Conservation (phyloP, 2,329 filamentous ascomycete genomes). For the Aspergillus quadricinctus region DNA sequence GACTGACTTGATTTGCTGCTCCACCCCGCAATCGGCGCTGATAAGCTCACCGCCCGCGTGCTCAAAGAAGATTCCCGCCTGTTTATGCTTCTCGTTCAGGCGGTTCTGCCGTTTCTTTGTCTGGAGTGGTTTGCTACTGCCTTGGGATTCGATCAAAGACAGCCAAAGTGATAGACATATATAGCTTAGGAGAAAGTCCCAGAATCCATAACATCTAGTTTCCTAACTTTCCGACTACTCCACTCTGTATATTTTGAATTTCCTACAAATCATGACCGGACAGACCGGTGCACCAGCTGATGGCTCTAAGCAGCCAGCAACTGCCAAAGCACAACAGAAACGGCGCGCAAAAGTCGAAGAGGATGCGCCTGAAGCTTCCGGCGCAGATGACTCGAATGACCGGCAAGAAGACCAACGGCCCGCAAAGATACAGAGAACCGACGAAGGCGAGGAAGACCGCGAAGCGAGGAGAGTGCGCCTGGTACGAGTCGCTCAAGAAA, state of each 20-base stretch:
- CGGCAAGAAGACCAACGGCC: background rate
- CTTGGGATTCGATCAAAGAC: background rate
- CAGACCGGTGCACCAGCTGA: background rate
- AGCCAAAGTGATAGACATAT: background rate
- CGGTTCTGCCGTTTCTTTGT: background rate
- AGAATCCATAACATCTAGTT: background rate
- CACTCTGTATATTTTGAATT: background rate
- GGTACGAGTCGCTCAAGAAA: slow-evolving; percentile 46
- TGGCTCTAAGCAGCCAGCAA: background rate
- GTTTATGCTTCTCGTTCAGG: background rate
- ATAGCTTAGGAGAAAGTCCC: background rate
- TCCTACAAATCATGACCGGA: background rate
- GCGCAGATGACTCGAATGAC: background rate
- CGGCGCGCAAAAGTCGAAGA: background rate
- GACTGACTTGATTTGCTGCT: background rate
- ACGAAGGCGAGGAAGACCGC: background rate
- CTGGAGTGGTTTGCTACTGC: background rate
- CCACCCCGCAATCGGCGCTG: slow-evolving; percentile 19
- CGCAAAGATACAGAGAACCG: background rate
- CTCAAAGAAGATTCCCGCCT: background rate
- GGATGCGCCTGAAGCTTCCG: background rate
- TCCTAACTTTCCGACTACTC: background rate
- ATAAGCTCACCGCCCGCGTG: slow-evolving; percentile 26
- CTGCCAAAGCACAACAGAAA: background rate
- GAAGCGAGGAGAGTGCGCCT: slow-evolving; percentile 24